Base-by-base conservation (phyloP, 805 yeast species). In the Ogataea siamensis region DNA sequence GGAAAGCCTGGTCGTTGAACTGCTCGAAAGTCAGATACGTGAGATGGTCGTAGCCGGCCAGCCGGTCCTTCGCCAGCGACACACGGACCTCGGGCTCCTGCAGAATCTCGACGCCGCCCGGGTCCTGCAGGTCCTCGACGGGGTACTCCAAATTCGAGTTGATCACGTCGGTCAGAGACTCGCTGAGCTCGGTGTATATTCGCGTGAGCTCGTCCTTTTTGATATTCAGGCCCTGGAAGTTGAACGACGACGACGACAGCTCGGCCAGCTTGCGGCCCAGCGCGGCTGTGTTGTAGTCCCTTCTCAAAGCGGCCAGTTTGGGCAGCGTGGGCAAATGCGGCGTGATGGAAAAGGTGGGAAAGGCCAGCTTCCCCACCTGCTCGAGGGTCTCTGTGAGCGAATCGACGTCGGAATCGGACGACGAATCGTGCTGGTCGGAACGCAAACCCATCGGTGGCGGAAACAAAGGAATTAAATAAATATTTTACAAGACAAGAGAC, bases 81-180 rank as follows among this genome's bases (percentile, higher is more conserved):
- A 37, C 42, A 36, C 40, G 39, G 9, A 36, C 21, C 8, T 22
- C 34, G 5, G 43, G 47, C 27, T 50, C 47, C 19, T 42, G 34
- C 22, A 43, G 24, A 14, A 34, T 18, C 39, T 43, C 53, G 6
- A 50, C 47, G 7, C 54, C 51, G 11, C 41, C 28, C 5, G 54
- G 54, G 11, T 46, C 51, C 7, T 29, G 32, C 3, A 54, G 62
- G 29, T 76, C 80, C 18, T 74, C 81, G 10, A 66, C 70, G 0
- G 80, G 80, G 28, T 73, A 59, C 12, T 71, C 62, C 8, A 76
- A 63, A 8, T 74, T 64, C 25, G 68, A 68, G 45, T 71, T 70
- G 22, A 76, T 63, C 19, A 74, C 61, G 37, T 68, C 58, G 58
- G 48, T 70, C 19, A 58, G 46, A 2, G 60, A 55, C 26, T 56